Evolutionary conservation across 352 stramenopile species (phyloP).

Genomic region (Globisporangium cylindrosporum): DNA sequence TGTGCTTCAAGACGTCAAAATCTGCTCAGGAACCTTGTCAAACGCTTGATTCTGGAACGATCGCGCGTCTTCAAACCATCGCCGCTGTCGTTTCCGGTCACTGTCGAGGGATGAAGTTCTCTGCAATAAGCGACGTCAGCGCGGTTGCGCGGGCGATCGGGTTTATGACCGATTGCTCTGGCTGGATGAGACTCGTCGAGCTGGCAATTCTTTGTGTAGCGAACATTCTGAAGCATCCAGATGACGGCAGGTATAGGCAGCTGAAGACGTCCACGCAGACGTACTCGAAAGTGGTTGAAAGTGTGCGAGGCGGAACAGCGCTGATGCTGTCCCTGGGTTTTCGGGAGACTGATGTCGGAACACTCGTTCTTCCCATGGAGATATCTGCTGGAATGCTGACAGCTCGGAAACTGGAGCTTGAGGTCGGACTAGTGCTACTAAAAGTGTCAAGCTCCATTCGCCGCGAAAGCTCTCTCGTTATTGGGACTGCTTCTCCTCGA

Average conservation of each 20-base stretch:
- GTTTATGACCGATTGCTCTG: slow-evolving; percentile 7
- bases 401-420: slow-evolving; percentile 47
- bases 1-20: slow-evolving; percentile 43
- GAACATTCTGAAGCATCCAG: slow-evolving; percentile 50
- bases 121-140: slow-evolving; percentile 47
- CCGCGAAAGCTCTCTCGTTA: background rate
- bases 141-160: slow-evolving; percentile 43
- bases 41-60: slow-evolving; percentile 25
- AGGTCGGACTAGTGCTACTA: slow-evolving; percentile 27
- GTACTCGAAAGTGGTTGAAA: slow-evolving; percentile 38
- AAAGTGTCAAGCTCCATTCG: background rate
- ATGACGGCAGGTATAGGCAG: slow-evolving; percentile 44
- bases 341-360: slow-evolving; percentile 38
- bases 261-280: slow-evolving; percentile 49
- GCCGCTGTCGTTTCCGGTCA: slow-evolving; percentile 42
- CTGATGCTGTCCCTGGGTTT: slow-evolving; percentile 54
- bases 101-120: slow-evolving; percentile 34
- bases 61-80: slow-evolving; percentile 37
- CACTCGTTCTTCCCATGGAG: slow-evolving; percentile 36
- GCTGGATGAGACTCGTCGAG: slow-evolving; percentile 42
- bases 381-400: slow-evolving; percentile 20
- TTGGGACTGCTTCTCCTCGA: background rate
- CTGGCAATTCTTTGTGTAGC: slow-evolving; percentile 42
- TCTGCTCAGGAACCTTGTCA: slow-evolving; percentile 5
- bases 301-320: slow-evolving; percentile 31